phyloP scores from a whole-genome alignment of 2,329 filamentous ascomycete species.

The Phialophora expanda region DNA sequence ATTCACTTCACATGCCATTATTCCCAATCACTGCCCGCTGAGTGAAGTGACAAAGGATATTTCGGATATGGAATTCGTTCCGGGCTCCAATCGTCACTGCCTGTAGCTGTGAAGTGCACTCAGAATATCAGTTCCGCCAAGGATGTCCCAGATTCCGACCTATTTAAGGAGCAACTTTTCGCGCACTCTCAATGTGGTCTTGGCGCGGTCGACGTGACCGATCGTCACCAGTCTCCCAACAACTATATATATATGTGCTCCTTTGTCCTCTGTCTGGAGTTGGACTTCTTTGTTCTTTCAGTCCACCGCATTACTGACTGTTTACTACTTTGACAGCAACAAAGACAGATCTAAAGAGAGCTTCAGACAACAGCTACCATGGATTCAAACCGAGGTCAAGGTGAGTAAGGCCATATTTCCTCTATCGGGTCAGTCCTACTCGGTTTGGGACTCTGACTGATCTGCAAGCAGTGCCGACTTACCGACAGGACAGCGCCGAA shows the following conservation, averaged over 20 bases:
- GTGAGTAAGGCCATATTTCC: neutral
- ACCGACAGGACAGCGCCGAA: neutral
- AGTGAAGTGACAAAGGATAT: neutral
- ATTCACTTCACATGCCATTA: neutral
- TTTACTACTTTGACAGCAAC: neutral
- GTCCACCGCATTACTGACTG: neutral
- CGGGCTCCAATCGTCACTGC: neutral
- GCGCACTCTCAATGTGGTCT: too few species aligned
- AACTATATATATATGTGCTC: neutral
- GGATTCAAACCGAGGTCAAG: neutral
- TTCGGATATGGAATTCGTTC: neutral
- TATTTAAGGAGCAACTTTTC: neutral
- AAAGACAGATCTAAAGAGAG: neutral
- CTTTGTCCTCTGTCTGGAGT: too few species aligned
- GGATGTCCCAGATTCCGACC: too few species aligned
- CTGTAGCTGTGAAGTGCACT: neutral
- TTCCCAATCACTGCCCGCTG: too few species aligned
- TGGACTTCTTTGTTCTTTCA: neutral
- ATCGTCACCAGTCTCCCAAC: too few species aligned
- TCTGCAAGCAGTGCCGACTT: neutral
- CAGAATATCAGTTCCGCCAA: neutral
- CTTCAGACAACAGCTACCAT: neutral
- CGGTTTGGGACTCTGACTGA: neutral
- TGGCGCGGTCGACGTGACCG: neutral
- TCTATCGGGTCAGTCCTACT: neutral